Evolutionary conservation across 495 filamentous ascomycete genomes (phyloP).

Genomic region (Aspergillus avenaceus): DNA sequence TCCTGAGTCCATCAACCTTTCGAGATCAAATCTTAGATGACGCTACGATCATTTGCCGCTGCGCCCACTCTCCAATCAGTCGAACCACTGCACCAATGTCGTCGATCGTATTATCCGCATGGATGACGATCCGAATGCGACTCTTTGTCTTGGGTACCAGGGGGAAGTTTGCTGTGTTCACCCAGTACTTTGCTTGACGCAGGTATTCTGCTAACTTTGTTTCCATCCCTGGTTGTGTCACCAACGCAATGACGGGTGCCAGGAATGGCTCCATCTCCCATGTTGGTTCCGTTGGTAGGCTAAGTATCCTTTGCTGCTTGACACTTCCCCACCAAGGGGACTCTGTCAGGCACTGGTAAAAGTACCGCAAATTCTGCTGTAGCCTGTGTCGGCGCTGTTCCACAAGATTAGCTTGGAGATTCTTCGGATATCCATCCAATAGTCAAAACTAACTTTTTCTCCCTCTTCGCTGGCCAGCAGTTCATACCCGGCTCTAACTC

Average conservation of each 20-base stretch:
- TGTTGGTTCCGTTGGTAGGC: slow-evolving; percentile 1
- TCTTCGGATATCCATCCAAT: neutral
- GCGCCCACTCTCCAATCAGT: neutral
- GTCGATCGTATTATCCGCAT: slow-evolving; percentile 6
- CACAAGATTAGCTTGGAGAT: neutral
- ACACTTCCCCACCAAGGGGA: slow-evolving; percentile 1
- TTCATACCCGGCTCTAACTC: slow-evolving; percentile 27
- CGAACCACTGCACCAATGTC: neutral
- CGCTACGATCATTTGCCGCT: neutral
- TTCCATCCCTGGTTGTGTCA: neutral
- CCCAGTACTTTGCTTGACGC: slow-evolving; percentile 1
- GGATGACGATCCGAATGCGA: slow-evolving; percentile 7
- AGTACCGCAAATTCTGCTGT: slow-evolving; percentile 6
- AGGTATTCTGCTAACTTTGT: neutral
- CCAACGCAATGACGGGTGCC: slow-evolving; percentile 1
- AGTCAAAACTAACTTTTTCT: slow-evolving; percentile 1
- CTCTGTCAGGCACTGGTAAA: slow-evolving; percentile 3
- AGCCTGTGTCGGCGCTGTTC: slow-evolving; percentile 4
- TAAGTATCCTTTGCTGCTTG: slow-evolving; percentile 1
- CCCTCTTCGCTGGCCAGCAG: slow-evolving; percentile 16
- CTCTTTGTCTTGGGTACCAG: neutral
- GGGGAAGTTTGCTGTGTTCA: slow-evolving; percentile 5
- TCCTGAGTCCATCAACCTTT: too few relatives aligned
- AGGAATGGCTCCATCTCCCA: neutral
- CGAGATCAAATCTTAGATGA: neutral